Evolutionary conservation across 2,329 filamentous ascomycete genomes (phyloP).

Genomic region (Pseudophaeomoniella oleicola): DNA sequence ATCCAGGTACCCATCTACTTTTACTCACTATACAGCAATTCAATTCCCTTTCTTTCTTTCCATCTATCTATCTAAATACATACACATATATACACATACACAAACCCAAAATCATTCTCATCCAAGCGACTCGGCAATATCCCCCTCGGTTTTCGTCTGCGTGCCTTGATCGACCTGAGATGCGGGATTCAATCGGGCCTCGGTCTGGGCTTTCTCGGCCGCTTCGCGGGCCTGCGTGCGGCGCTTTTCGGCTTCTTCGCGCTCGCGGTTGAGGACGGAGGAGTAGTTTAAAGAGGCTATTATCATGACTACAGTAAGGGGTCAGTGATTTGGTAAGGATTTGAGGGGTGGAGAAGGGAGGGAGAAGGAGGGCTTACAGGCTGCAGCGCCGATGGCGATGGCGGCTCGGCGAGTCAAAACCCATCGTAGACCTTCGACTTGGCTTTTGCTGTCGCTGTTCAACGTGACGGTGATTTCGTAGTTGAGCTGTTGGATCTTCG

Average conservation of each 20-base stretch:
- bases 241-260: neutral
- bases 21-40: too few relatives aligned
- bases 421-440: slow-evolving; percentile 87
- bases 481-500: slow-evolving; percentile 82
- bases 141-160: neutral
- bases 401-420: slow-evolving; percentile 55
- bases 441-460: slow-evolving; percentile 78
- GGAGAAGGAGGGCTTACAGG: slow-evolving; percentile 20
- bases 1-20: too few relatives aligned
- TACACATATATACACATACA: too few relatives aligned
- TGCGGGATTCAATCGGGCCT: neutral
- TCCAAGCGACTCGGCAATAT: neutral
- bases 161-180: neutral
- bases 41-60: too few relatives aligned
- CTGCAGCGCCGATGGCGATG: slow-evolving; percentile 39
- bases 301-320: neutral
- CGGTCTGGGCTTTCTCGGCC: neutral
- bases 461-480: slow-evolving; percentile 89
- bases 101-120: neutral
- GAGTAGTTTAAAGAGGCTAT: neutral
- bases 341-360: neutral
- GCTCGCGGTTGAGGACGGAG: neutral
- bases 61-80: too few relatives aligned
- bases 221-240: neutral
- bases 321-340: too few relatives aligned